A percentile compares a stretch with the other conserved stretches of the same genome.
phyloP scores from a whole-genome alignment of 805 yeast species.

The Sugiyamaella qingdaonensis region DNA sequence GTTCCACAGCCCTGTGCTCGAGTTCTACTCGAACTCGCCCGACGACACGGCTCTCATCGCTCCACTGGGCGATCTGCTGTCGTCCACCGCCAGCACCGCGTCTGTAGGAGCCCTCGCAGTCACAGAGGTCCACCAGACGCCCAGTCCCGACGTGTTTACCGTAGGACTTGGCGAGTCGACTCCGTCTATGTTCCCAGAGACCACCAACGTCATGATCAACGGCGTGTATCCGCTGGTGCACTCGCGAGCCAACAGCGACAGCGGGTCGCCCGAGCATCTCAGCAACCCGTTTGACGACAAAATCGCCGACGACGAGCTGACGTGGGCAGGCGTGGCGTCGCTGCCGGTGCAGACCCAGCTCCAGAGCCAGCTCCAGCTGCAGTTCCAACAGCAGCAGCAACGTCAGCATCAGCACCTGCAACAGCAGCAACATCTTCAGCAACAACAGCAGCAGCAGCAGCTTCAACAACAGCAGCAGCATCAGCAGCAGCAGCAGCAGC shows the following conservation, averaged over 20 bases:
- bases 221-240: constrained; percentile 21
- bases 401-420: too few species aligned
- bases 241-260: constrained; percentile 20
- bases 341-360: too few species aligned
- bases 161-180: constrained; percentile 1
- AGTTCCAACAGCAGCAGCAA: too few species aligned
- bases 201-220: constrained; percentile 9
- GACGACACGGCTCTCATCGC: constrained; percentile 3
- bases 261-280: constrained; percentile 11
- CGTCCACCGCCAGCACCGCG: neutral
- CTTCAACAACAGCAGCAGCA: too few species aligned
- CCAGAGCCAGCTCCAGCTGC: too few species aligned
- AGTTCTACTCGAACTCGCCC: constrained; percentile 4
- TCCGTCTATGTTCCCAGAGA: neutral
- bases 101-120: neutral
- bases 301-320: constrained; percentile 6
- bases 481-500: too few species aligned
- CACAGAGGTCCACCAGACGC: neutral
- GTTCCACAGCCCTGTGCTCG: constrained; percentile 5
- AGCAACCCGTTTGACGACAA: constrained; percentile 1
- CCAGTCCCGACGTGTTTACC: neutral
- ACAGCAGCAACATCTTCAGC: neutral
- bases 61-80: neutral
- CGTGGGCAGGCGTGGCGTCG: constrained; percentile 3
- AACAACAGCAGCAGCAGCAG: neutral